phyloP scores from a whole-genome alignment of 495 filamentous ascomycete genomes.

The Xylaria bambusicola region DNA sequence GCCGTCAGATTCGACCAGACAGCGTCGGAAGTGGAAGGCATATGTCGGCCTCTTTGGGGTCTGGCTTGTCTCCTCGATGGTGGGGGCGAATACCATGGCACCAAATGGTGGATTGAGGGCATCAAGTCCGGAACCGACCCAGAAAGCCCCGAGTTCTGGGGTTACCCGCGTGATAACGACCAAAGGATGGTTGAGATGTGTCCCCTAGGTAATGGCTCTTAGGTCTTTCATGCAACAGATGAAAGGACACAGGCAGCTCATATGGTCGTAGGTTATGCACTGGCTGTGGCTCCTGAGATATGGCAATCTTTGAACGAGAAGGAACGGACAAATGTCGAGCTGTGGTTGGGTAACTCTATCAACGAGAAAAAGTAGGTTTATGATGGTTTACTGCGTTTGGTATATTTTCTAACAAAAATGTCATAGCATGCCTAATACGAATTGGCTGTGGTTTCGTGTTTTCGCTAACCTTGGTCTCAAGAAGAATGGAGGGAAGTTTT shows the following conservation, averaged over 20 bases:
- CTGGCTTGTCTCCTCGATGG: conserved; percentile 68
- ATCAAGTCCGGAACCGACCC: conserved; percentile 69
- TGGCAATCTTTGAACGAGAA: conserved; percentile 64
- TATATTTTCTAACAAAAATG: conserved; percentile 12
- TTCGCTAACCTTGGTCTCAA: conserved; percentile 79
- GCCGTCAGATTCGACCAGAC: conserved; percentile 72
- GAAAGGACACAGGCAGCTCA: not conserved
- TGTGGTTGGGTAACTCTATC: conserved; percentile 68
- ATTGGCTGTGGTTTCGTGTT: conserved; percentile 78
- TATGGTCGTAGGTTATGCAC: conserved; percentile 47
- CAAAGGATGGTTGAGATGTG: conserved; percentile 88
- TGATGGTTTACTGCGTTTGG: not conserved
- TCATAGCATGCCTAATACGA: conserved; percentile 57
- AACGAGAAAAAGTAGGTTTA: conserved; percentile 66
- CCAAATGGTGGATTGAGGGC: conserved; percentile 66
- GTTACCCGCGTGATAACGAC: conserved; percentile 68
- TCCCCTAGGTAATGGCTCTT: conserved; percentile 52
- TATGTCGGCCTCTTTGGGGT: conserved; percentile 74
- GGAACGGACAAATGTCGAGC: conserved; percentile 62
- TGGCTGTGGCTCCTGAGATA: conserved; percentile 65
- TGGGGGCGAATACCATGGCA: conserved; percentile 61
- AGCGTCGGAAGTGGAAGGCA: conserved; percentile 75
- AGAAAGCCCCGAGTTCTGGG: conserved; percentile 69
- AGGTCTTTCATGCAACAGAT: not conserved
- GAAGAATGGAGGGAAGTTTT: conserved; percentile 67